Evolutionary conservation across 768 basidiomycete species (phyloP).

Genomic region (Boletus reticulatus): DNA sequence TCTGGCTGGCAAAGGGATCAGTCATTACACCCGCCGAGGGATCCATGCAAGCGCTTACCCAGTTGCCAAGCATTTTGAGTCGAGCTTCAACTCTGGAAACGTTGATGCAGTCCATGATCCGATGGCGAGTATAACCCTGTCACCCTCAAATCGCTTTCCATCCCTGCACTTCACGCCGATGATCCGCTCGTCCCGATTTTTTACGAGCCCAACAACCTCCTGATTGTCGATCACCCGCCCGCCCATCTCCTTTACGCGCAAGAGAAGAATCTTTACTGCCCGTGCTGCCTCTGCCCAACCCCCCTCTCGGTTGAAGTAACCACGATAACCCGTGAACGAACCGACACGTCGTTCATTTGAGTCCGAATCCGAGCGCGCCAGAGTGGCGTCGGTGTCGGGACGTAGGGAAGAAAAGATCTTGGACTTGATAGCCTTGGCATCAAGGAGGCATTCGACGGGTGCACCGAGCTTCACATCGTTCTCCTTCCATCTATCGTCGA

Average conservation of each 20-base stretch:
- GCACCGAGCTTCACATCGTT: slow-evolving; percentile 66
- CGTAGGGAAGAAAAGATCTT: slow-evolving; percentile 18
- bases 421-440: slow-evolving; percentile 10
- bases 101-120: slow-evolving; percentile 86
- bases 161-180: slow-evolving; percentile 62
- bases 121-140: slow-evolving; percentile 65
- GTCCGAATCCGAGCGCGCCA: neutral
- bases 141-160: slow-evolving; percentile 53
- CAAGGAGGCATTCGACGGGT: slow-evolving; percentile 35
- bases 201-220: slow-evolving; percentile 50
- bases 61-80: slow-evolving; percentile 63
- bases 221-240: slow-evolving; percentile 60
- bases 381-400: neutral
- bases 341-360: slow-evolving; percentile 10
- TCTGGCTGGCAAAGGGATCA: slow-evolving; percentile 54
- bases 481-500: slow-evolving; percentile 52
- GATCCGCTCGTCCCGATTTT: slow-evolving; percentile 38
- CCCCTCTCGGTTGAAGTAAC: slow-evolving; percentile 72
- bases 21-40: neutral
- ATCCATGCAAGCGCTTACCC: slow-evolving; percentile 52
- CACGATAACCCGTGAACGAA: slow-evolving; percentile 32
- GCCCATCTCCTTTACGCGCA: slow-evolving; percentile 54
- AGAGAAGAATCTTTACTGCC: slow-evolving; percentile 55
- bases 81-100: slow-evolving; percentile 59
- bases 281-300: slow-evolving; percentile 85